Base-by-base conservation (phyloP, 73 alveolate genomes). In the Blepharisma stoltei region DNA sequence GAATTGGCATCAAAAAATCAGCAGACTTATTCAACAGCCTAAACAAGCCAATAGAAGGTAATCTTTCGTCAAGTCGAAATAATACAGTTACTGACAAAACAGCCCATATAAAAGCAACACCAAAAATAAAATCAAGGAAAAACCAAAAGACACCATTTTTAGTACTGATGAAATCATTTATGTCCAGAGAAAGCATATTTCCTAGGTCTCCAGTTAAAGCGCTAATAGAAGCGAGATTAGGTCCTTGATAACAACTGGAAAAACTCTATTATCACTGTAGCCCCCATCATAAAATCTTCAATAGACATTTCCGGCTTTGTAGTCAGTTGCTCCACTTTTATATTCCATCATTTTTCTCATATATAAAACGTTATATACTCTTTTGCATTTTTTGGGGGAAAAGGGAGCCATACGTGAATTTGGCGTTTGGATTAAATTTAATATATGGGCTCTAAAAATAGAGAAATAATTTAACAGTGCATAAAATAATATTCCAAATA, bases 201-300 rank as follows among this genome's bases (percentile, higher is more conserved):
- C 78, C 11, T 0, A 44, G 1, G 23, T 7, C 45, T 46, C 27
- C 6, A 44, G 5, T 53, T 18, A 69, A 71, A n/a, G n/a, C 0
- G 1, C 27, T 25, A 9, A 69, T 14, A n/a, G 67, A 4, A 7
- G 9, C 5, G 3, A 69, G 27, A 1, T 25, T 25, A 38, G 79
- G 79, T 1, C 54, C 79, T 69, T 43, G 79, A 71, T 14, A 46
- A 18, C 0, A 69, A 5, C 5, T 69, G 65, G 41, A 69, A 69
- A 46, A 69, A 69, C 45, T 69, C 79, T 14, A 69, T n/a, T 69
- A n/a, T 7, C 9, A 69, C 27, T 43, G 11, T 1, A 37, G 43
- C 55, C 5, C 27, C 32, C 4, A 69, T 53, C 25, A 46, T 8
- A 14, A 3, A 14, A 25, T 69, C 79, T 43, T 46, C 27, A 9